Conservation (phyloP, 768 basidiomycete genomes). For the Lactifluus volemus region DNA sequence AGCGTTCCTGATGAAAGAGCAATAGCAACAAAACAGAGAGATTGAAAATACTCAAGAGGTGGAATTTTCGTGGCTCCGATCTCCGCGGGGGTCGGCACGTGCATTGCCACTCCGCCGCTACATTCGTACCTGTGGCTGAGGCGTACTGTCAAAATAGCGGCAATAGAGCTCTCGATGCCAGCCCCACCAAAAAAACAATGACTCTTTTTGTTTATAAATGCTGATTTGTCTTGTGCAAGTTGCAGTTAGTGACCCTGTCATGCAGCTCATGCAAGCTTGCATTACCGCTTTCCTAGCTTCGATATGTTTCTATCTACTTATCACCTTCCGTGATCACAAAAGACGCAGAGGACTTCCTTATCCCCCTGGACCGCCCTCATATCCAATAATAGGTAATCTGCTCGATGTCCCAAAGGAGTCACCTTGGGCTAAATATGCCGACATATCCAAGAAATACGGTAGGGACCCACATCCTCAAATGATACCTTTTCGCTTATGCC, state of each 20-base stretch:
- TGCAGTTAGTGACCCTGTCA: background rate
- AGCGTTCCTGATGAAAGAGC: no score
- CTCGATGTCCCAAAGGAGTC: background rate
- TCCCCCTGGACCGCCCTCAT: background rate
- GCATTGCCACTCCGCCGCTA: no score
- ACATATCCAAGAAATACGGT: slow-evolving; percentile 1
- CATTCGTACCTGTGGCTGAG: no score
- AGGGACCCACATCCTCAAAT: background rate
- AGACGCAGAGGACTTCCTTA: background rate
- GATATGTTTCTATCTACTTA: background rate
- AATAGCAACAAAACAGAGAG: no score
- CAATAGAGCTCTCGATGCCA: no score
- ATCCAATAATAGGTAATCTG: slow-evolving; percentile 2
- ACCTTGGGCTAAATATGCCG: background rate
- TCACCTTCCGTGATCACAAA: background rate
- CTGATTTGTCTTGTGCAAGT: no score
- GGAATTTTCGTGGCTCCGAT: no score
- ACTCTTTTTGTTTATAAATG: no score
- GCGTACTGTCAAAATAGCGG: no score
- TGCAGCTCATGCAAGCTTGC: background rate
- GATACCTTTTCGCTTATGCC: background rate
- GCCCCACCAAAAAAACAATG: no score
- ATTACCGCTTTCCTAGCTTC: background rate
- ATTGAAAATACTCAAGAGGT: no score
- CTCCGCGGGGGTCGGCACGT: no score